Evolutionary conservation across 176 grass and related monocot species (phyloP).

Genomic region (Eremochloa ophiuroides): DNA sequence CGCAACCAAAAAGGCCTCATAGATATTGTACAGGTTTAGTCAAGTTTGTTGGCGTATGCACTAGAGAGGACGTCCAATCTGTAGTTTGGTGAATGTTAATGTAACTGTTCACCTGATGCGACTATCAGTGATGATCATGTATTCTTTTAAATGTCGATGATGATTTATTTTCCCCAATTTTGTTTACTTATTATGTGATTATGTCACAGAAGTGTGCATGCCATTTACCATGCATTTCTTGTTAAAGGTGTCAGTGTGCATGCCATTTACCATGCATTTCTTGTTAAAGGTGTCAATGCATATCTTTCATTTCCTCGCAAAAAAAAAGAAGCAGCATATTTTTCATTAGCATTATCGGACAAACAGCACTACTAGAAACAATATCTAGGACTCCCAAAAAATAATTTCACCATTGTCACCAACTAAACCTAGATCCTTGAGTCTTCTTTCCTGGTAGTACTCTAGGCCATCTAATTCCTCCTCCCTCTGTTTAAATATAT

Average conservation of each 20-base stretch:
- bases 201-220: neutral
- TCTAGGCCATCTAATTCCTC: conserved; percentile 79
- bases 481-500: conserved; percentile 74
- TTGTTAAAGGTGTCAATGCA: neutral
- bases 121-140: conserved; percentile 6
- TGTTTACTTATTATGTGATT: neutral
- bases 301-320: too few species aligned
- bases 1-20: neutral
- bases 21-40: conserved; percentile 15
- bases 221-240: conserved; percentile 11
- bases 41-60: conserved; percentile 4
- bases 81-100: conserved; percentile 2
- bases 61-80: neutral
- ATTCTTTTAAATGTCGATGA: neutral
- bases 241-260: neutral
- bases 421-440: conserved; percentile 75
- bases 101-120: neutral
- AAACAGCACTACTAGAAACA: neutral
- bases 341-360: neutral
- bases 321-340: too few species aligned
- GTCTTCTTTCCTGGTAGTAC: conserved; percentile 96
- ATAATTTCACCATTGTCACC: conserved; percentile 96
- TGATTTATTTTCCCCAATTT: neutral
- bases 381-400: conserved; percentile 79
- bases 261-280: conserved; percentile 2